A percentile compares a stretch with the other conserved stretches of the same genome.
Conservation (phyloP, 1,139 yeast genomes). For the Pichia sp. region DNA sequence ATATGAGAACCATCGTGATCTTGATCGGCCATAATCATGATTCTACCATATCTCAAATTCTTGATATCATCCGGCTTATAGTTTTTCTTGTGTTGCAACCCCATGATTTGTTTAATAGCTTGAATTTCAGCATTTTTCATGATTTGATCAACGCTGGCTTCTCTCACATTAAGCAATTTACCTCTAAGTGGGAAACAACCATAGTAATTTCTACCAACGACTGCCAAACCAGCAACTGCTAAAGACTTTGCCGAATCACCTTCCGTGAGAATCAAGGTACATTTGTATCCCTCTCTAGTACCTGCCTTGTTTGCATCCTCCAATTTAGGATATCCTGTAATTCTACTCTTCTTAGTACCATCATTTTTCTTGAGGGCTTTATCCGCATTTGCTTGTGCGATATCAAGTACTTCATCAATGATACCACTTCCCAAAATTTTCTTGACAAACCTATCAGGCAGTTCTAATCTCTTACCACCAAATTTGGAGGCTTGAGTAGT, state of each 20-base stretch:
- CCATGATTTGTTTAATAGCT: constrained; percentile 92
- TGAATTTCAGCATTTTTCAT: constrained; percentile 90
- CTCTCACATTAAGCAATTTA: constrained; percentile 90
- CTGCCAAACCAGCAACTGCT: constrained; percentile 92
- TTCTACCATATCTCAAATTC: constrained; percentile 86
- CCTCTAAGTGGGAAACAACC: constrained; percentile 97
- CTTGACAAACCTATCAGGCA: constrained; percentile 71
- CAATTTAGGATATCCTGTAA: constrained; percentile 83
- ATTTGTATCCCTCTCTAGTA: constrained; percentile 82
- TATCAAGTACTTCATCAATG: constrained; percentile 72
- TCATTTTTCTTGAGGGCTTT: constrained; percentile 87
- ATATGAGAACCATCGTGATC: constrained; percentile 99
- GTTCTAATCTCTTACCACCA: constrained; percentile 68
- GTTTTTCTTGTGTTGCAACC: constrained; percentile 84
- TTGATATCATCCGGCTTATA: constrained; percentile 58
- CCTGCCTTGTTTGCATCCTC: constrained; percentile 98
- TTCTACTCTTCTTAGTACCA: constrained; percentile 76
- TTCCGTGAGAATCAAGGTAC: constrained; percentile 91
- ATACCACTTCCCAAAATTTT: constrained; percentile 73
- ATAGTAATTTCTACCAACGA: constrained; percentile 91
- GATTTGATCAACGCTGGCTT: constrained; percentile 91
- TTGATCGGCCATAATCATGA: constrained; percentile 99
- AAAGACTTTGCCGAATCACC: constrained; percentile 95
- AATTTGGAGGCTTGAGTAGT: constrained; percentile 85
- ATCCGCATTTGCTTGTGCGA: constrained; percentile 83